Evolutionary conservation across 495 filamentous ascomycete genomes (phyloP), one percentile per base, ranked within the genome.

Genomic region (Rhypophila decipiens): DNA sequence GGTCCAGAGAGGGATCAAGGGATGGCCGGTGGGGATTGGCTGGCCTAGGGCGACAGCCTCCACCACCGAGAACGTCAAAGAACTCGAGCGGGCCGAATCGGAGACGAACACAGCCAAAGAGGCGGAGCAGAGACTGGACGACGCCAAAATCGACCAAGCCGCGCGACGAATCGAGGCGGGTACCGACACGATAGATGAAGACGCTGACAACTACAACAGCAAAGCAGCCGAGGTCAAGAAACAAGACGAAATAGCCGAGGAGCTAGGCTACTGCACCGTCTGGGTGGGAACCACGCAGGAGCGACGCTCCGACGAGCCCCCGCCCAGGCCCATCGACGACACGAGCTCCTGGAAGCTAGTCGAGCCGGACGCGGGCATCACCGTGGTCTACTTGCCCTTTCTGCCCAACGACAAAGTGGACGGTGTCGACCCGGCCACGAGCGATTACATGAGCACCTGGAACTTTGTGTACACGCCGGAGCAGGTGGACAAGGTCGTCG

Each of bases 381-480:
- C 90, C 0, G 83, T 98, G 7, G 72, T 95, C 23, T 98, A 98
- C 67, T 86, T 96, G 59, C 93, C 93, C 2, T 80, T 95, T 50
- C 69, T 96, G 9, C 80, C 83, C 15, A 96, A 98, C 61, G 75
- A 83, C 0, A 79, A 83, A 17, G 86, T 91, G 1, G 51, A 39
- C 4, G 85, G 79, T 42, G 84, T 96, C 21, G 83, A 96, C 60
- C 91, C 93, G 0, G 78, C 84, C 27, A 78, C 73, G 11, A 81
- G 78, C 47, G 86, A 90, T 41, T 98, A 90, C 70, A 77, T 96
- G 65, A 87, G 81, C 54, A 98, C 93, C 1, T 97, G 93, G 93
- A 98, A 96, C 63, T 96, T 96, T 60, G 81, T 95, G 36, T 96
- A 95, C 66, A 89, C 86, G 27, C 86, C 89, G 0, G 77, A 88